A percentile compares a stretch with the other conserved stretches of the same genome.
Evolutionary conservation across 169 alveolate species (phyloP).

Genomic region (Eimeria tenella): DNA sequence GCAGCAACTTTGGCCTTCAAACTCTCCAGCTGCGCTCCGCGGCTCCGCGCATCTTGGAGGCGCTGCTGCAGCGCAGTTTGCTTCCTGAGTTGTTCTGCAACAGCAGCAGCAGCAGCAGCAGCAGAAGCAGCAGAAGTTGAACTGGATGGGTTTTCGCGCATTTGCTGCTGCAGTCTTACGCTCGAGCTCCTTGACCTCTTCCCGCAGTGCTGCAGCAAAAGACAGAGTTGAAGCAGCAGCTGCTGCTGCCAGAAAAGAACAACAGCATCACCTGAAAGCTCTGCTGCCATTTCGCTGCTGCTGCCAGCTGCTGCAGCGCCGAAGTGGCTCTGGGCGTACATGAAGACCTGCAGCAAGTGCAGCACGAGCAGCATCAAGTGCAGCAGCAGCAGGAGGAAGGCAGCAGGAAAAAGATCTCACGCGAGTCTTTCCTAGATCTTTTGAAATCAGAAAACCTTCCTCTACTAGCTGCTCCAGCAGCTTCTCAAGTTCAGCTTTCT

Average conservation of each 20-base stretch:
- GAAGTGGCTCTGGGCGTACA: conserved; percentile 69
- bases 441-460: conserved; percentile 56
- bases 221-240: background rate
- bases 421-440: conserved; percentile 76
- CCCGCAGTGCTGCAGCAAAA: background rate
- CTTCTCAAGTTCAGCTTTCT: conserved; percentile 64
- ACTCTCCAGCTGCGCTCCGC: conserved; percentile 34
- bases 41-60: conserved; percentile 36
- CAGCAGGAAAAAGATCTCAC: background rate
- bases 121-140: background rate
- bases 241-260: background rate
- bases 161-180: background rate
- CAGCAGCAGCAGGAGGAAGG: background rate
- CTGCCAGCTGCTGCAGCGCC: conserved; percentile 8
- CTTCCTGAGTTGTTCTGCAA: conserved; percentile 12
- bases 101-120: background rate
- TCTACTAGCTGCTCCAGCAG: conserved; percentile 57
- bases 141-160: background rate
- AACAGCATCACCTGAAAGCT: background rate
- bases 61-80: conserved; percentile 43
- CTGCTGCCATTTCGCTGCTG: background rate
- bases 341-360: conserved; percentile 52
- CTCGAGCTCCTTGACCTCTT: conserved; percentile 41
- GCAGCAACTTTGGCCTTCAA: conserved; percentile 21
- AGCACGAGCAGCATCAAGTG: background rate